Base-by-base conservation (phyloP, 352 stramenopile genomes). In the Achlya hypogyna region DNA sequence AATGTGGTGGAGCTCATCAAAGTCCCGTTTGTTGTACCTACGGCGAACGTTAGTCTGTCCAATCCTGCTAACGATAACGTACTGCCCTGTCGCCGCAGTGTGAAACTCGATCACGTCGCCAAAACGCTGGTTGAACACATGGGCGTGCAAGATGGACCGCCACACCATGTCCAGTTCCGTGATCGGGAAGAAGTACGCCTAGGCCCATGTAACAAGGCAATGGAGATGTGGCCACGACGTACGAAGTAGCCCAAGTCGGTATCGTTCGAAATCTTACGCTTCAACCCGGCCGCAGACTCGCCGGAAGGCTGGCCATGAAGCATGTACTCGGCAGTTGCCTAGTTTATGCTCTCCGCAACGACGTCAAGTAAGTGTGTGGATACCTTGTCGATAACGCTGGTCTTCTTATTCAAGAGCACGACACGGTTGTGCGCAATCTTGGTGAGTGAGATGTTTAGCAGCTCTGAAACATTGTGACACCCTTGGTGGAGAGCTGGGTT, bases 1-100 rank as follows among this genome's bases (percentile, higher is more conserved):
- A n/a, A 87, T 75, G 56, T 92, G 80, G 72, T 85, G 84, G 45
- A 92, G 69, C 53, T 92, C 83, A 65, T 92, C 83, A 71, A 92
- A 92, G 53, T 90, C 80, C 20, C 73, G 77, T 66, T 73, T 77
- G 52, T 75, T 74, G 62, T 79, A 86, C 8, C 82, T 88, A 63
- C 18, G 28, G n/a, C 34, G 51, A 27, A 40, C 47, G n/a, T n/a
- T n/a, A 64, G 20, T 53, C 16, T 18, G 58, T 43, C 23, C 28
- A 54, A 16, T 40, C 5, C 2, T 34, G 20, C 16, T 42, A 28
- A 45, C 29, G 40, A 47, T 28, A 29, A 12, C 40, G 49, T 56
- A 56, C 49, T 12, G 2, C 14, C 49, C 49, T 9, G 25, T 40
- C 28, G 80, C 71, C 25, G 83, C 76, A 16, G 79, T 84, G 58